These are phyloP conservation scores for Alnus glutinosa DNA, from an alignment of 306 rosid genomes.

Conservation along the genomic window DNA sequence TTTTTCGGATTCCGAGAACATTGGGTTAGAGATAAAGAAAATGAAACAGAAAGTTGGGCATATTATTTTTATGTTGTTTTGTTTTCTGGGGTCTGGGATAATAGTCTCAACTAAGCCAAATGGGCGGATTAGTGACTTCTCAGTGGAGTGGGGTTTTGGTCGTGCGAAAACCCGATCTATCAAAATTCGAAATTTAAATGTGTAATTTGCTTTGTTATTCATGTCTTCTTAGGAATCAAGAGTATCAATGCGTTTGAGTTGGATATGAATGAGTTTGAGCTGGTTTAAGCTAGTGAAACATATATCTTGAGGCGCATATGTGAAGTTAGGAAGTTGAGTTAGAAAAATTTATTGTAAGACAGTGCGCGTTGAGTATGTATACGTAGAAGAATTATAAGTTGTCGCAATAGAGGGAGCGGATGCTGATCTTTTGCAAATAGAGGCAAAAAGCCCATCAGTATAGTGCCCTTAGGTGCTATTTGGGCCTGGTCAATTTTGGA, in stretches of 20 bases:
- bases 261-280: conserved; percentile 30
- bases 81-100: conserved; percentile 20
- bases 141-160: conserved; percentile 24
- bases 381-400: background rate
- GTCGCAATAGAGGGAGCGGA: background rate
- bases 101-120: conserved; percentile 7
- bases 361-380: background rate
- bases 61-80: conserved; percentile 21
- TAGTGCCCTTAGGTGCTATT: background rate
- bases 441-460: background rate
- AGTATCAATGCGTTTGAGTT: conserved; percentile 20
- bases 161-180: conserved; percentile 32
- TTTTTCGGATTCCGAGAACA: conserved; percentile 37
- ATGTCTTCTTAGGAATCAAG: conserved; percentile 12
- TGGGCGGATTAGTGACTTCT: conserved; percentile 20
- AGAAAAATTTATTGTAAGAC: background rate
- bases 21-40: conserved; percentile 17
- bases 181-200: conserved; percentile 24
- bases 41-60: conserved; percentile 31
- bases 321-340: conserved; percentile 18
- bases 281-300: conserved; percentile 26
- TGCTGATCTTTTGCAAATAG: background rate
- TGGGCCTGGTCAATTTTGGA: background rate
- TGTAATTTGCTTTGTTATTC: conserved; percentile 16
- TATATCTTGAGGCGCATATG: conserved; percentile 1